These are phyloP conservation scores for Zygnema cylindricum DNA, from an alignment of 139 green algal genomes.

Conservation along the genomic window DNA sequence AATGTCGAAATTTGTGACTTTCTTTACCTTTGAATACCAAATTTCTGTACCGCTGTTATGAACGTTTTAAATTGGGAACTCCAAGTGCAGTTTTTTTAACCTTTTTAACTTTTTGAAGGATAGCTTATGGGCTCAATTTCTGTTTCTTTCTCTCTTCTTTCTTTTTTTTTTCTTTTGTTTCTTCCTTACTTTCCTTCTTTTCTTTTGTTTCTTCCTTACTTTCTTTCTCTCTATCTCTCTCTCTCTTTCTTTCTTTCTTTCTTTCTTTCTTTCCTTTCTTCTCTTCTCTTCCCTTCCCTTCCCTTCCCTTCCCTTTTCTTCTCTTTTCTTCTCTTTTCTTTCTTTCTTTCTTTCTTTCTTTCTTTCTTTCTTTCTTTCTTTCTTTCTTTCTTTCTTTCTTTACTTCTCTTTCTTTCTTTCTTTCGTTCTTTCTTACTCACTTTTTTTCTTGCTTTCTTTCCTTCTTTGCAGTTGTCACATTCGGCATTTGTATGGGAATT, in stretches of 20 bases:
- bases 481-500: not conserved
- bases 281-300: not conserved
- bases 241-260: not conserved
- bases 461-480: not conserved
- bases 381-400: no score
- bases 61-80: no score
- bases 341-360: not conserved
- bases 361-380: not conserved
- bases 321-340: not conserved
- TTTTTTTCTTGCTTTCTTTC: not conserved
- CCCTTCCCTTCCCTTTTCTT: not conserved
- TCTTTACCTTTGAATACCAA: no score
- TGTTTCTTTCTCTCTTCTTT: not conserved
- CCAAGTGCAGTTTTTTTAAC: no score
- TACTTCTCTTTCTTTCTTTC: not conserved
- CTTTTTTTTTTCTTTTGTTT: not conserved
- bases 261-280: not conserved
- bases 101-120: not conserved
- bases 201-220: not conserved
- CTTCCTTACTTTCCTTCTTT: not conserved
- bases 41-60: no score
- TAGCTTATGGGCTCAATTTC: not conserved
- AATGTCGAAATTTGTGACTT: no score
- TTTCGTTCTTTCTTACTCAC: not conserved
- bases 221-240: not conserved